These are phyloP conservation scores for Chalaropsis ovoidea DNA, from an alignment of 2,329 filamentous ascomycete species.

Conservation along the genomic window DNA sequence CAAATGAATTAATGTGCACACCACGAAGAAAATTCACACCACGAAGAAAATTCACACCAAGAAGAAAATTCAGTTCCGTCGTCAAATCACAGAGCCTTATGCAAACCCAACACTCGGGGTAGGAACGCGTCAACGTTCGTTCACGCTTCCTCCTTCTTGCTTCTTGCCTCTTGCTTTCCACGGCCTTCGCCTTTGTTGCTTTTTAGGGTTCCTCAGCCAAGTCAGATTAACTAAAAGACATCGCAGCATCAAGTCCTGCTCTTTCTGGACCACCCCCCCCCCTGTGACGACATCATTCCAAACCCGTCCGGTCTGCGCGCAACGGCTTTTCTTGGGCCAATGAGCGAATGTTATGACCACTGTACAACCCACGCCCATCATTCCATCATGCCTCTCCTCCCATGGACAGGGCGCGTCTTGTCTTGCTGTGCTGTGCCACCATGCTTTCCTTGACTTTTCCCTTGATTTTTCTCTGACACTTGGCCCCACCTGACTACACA, in stretches of 20 bases:
- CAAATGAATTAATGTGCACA: too few species aligned
- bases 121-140: background rate
- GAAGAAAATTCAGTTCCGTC: background rate
- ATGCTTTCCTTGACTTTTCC: background rate
- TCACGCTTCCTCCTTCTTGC: background rate
- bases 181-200: slow-evolving; percentile 6
- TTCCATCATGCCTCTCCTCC: background rate
- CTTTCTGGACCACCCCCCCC: background rate
- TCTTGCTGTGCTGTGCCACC: background rate
- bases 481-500: background rate
- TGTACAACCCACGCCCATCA: background rate
- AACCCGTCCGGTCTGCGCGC: background rate
- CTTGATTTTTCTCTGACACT: background rate
- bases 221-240: background rate
- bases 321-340: background rate
- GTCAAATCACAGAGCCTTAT: background rate
- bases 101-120: background rate
- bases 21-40: too few species aligned
- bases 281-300: slow-evolving; percentile 12
- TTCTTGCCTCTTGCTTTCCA: background rate
- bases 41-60: background rate
- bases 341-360: background rate
- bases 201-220: slow-evolving; percentile 3
- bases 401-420: too few species aligned
- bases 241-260: background rate